Conservation (phyloP, 2,329 filamentous ascomycete species). For the Talaromyces piceae region DNA sequence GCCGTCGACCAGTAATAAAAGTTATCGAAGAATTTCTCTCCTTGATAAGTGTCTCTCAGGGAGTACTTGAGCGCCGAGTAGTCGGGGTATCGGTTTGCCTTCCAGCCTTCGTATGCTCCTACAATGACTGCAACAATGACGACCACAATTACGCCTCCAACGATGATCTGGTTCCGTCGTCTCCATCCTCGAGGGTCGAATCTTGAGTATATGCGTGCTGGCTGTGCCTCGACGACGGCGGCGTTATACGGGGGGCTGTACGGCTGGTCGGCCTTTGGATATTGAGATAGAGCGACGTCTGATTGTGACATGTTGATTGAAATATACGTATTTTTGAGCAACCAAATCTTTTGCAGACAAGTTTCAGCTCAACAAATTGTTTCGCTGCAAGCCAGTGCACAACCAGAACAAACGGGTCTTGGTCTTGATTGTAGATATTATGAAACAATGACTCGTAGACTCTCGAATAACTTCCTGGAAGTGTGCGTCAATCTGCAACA, state of each 20-base stretch:
- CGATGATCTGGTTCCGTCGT: conserved; percentile 43
- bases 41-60: conserved; percentile 36
- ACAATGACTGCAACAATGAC: conserved; percentile 41
- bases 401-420: neutral
- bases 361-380: neutral
- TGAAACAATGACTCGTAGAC: too few relatives aligned
- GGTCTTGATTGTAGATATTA: too few relatives aligned
- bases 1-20: conserved; percentile 40
- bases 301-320: neutral
- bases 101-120: conserved; percentile 32
- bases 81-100: conserved; percentile 36
- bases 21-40: conserved; percentile 37
- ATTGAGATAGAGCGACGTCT: neutral
- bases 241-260: neutral
- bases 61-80: conserved; percentile 36
- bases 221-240: neutral
- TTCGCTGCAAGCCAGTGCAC: neutral
- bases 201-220: conserved; percentile 16
- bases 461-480: too few relatives aligned
- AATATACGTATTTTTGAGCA: neutral
- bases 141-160: conserved; percentile 31
- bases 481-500: too few relatives aligned
- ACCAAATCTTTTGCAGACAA: neutral
- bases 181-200: conserved; percentile 50
- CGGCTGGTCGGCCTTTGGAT: neutral